Evolutionary conservation across 1,284 basidiomycete species (phyloP).

Genomic region (Ceratobasidium papillatum): DNA sequence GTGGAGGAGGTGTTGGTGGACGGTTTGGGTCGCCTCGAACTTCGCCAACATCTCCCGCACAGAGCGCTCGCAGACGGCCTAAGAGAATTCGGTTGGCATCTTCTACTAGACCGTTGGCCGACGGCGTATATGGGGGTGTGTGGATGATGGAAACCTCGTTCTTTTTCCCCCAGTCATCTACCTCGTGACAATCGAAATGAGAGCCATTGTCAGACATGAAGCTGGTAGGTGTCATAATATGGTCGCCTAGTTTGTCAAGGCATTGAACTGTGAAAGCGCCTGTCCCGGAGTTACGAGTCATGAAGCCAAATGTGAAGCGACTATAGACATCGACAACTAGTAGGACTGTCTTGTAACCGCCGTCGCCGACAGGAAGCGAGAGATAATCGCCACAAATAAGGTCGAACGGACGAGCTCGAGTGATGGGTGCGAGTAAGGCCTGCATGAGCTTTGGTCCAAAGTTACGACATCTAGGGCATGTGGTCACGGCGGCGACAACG

Average conservation of each 20-base stretch:
- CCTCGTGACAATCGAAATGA: conserved; percentile 54
- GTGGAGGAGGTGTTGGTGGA: neutral
- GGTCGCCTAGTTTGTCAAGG: conserved; percentile 47
- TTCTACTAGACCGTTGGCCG: conserved; percentile 55
- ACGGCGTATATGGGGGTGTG: conserved; percentile 54
- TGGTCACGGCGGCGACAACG: conserved; percentile 22
- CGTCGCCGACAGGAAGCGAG: conserved; percentile 19
- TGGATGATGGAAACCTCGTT: conserved; percentile 47
- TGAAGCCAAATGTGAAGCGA: conserved; percentile 31
- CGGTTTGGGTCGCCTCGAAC: neutral
- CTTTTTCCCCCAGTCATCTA: conserved; percentile 49
- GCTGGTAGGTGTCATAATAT: conserved; percentile 48
- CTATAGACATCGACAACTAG: conserved; percentile 34
- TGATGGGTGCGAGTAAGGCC: conserved; percentile 31
- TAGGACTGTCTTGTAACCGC: conserved; percentile 33
- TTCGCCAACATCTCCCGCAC: conserved; percentile 51
- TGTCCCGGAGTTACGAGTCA: conserved; percentile 47
- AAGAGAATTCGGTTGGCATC: conserved; percentile 52
- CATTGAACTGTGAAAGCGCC: conserved; percentile 48
- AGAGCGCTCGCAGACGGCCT: conserved; percentile 49
- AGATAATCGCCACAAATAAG: conserved; percentile 38
- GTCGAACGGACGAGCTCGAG: conserved; percentile 30
- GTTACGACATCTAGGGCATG: conserved; percentile 34
- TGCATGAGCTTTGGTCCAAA: conserved; percentile 39
- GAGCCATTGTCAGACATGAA: conserved; percentile 55